Evolutionary conservation across 192 early-diverging fungal genomes (phyloP), one percentile per base, ranked within the genome.

Genomic region (Podila minutissima): DNA sequence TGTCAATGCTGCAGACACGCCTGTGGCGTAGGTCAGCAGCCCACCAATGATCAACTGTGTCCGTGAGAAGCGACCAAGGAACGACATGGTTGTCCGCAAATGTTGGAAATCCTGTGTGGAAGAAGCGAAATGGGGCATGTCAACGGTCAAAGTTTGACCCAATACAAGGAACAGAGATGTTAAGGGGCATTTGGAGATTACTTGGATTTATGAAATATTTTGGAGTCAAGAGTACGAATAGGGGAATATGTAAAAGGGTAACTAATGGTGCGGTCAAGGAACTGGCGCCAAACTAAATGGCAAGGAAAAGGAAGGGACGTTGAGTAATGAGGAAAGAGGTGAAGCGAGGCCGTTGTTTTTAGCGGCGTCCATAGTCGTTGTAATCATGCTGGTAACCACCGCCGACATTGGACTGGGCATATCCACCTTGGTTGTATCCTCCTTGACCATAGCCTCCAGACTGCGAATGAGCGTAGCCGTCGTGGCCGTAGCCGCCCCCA

Each of bases 1-100:
- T 67, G 76, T 79, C 37, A 79, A 49, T 12, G 76, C 76, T 0
- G 65, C 64, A 0, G 76, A 79, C 22, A 79, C 76, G 0, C 76
- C 76, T 5, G 76, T 79, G 53, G 76, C 76, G 20, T 79, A 79
- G 22, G 70, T 72, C 6, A 79, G 28, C 20, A 79, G 31, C 0
- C 76, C 76, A 4, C 76, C 76, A 62, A 79, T 69, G 61, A 79
- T 59, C 17, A 79, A 37, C 15, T 79, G 76, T 26, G 76, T 79
- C 50, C 62, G 64, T 19, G 76, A 79, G 61, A 79, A 72, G 15
- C 76, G 76, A 32, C 76, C 59, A 37, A 79, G 70, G 50, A 79
- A 79, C 31, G 76, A 79, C 76, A 79, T 79, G 11, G 41, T 17
- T 17, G 41, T 46, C 41, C 41, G 8, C 41, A 15, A 46, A 15